These are phyloP conservation scores for Penicillium cosmopolitanum DNA, from an alignment of 495 filamentous ascomycete genomes.

Conservation along the genomic window DNA sequence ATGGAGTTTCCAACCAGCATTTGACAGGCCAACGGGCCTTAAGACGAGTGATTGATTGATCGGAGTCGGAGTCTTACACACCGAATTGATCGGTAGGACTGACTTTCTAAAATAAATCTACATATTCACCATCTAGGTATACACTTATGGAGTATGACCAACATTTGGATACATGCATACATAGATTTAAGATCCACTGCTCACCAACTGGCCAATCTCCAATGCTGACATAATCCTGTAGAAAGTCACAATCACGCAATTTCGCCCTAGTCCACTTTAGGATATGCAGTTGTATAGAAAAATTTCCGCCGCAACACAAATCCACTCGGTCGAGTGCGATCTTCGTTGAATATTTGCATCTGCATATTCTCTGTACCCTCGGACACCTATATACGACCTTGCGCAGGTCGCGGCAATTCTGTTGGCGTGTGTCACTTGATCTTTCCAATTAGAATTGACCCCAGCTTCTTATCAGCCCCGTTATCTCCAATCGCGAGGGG, in stretches of 20 bases:
- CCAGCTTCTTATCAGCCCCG: constrained; percentile 25
- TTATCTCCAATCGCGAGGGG: constrained; percentile 32
- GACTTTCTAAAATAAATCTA: no score
- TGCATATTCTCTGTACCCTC: neutral
- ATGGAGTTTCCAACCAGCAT: no score
- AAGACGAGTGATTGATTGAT: no score
- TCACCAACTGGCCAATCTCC: neutral
- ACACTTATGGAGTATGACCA: no score
- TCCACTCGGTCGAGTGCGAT: neutral
- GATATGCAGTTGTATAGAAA: constrained; percentile 26
- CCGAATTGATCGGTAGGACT: no score
- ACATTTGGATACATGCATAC: no score
- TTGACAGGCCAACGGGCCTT: no score
- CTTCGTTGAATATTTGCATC: neutral
- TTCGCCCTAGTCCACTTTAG: constrained; percentile 24
- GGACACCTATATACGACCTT: neutral
- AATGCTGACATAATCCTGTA: neutral
- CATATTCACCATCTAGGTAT: no score
- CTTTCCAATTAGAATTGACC: neutral
- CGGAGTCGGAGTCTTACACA: no score
- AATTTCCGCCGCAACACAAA: constrained; percentile 16
- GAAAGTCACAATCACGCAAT: constrained; percentile 27
- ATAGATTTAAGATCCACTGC: no score
- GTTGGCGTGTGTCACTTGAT: neutral
- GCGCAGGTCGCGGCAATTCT: neutral